phyloP scores from a whole-genome alignment of 257 asterid species.

The Penstemon newberryi region DNA sequence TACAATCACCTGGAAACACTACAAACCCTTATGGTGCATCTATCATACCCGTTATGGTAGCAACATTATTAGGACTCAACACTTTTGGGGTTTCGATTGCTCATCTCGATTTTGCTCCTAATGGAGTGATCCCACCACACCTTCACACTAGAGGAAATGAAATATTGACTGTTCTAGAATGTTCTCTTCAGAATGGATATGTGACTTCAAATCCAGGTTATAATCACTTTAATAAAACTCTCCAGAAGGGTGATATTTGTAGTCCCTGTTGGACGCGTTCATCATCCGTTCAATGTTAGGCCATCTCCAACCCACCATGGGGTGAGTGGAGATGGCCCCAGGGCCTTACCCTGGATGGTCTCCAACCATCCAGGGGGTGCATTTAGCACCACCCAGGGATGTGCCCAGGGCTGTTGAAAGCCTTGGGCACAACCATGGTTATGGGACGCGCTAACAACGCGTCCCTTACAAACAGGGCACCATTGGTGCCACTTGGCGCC shows the following conservation, averaged over 20 bases:
- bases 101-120: conserved; percentile 22
- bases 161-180: conserved; percentile 21
- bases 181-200: conserved; percentile 24
- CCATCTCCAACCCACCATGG: too few relatives aligned
- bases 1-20: conserved; percentile 34
- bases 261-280: conserved; percentile 30
- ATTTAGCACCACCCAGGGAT: too few relatives aligned
- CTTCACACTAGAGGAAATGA: conserved; percentile 20
- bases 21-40: conserved; percentile 27
- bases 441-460: too few relatives aligned
- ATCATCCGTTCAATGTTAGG: conserved; percentile 19
- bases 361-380: too few relatives aligned
- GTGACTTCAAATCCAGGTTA: conserved; percentile 22
- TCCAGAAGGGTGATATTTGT: conserved; percentile 29
- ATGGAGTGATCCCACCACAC: conserved; percentile 24
- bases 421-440: too few relatives aligned
- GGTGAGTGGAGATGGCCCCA: too few relatives aligned
- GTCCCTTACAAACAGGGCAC: too few relatives aligned
- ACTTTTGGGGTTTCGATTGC: conserved; percentile 24
- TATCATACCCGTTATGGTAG: conserved; percentile 4
- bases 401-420: too few relatives aligned
- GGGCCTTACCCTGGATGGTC: too few relatives aligned
- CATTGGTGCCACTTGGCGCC: too few relatives aligned
- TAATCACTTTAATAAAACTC: background rate
- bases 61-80: conserved; percentile 24